Evolutionary conservation across 768 basidiomycete genomes (phyloP), one percentile per base, ranked within the genome.

Genomic region (Coprinopsis marcescibilis): DNA sequence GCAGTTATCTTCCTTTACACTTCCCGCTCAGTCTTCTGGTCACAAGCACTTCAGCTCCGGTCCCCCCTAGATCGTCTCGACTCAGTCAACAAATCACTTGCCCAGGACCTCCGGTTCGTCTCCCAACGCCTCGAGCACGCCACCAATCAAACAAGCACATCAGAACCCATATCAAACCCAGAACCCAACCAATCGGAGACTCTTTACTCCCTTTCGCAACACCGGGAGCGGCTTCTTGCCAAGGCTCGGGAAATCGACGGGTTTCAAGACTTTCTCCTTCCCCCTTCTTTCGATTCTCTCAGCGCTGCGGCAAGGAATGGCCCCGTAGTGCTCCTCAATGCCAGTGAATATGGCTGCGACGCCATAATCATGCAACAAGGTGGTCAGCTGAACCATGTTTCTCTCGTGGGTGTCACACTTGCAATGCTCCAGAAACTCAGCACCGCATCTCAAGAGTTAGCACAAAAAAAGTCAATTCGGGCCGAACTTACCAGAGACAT

Each of bases 1-100:
- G 38, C 38, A 21, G n/a, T 40, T 40, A 21, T 24, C 4, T 40
- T 40, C 23, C 38, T 40, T 14, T 40, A n/a, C 38, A 40, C 38
- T 21, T n/a, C 19, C 20, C 38, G 38, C 5, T 40, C 38, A 5
- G 38, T 40, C 13, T 40, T 40, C 23, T 40, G 38, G 38, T 40
- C 38, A 4, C 38, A 40, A 24, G 24, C 15, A n/a, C 38, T 40
- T 14, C 38, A 40, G 13, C 20, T 40, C 15, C 38, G 38, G 4
- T 14, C n/a, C 13, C 20, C 38, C 15, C 8, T 40, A 14, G 38
- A 40, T 12, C 38, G 38, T 14, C 38, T 40, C 4, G 38, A 19
- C 14, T 2, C 4, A 4, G n/a, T 40, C 15, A n/a, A 40, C 12
- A n/a, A n/a, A 3, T n/a, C 4, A 4, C 4, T 40, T 40, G 38